Conservation (phyloP, 106 monocot species). For the Cymbidium sinense region DNA sequence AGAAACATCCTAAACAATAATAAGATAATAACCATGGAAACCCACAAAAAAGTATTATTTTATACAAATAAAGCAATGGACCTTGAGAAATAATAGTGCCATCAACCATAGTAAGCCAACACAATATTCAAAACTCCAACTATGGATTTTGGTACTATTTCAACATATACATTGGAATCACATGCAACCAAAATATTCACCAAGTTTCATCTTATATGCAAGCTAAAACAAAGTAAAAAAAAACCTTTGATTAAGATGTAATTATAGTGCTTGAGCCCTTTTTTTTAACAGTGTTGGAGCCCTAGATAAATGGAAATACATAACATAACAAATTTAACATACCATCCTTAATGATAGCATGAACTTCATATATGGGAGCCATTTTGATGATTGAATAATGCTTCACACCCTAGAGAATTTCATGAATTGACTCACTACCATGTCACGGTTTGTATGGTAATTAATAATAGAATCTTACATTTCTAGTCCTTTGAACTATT, state of each 20-base stretch:
- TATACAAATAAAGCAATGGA: not conserved
- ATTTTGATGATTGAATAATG: no score
- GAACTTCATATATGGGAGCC: no score
- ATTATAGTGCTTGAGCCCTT: no score
- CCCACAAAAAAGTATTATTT: not conserved
- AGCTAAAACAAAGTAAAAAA: not conserved
- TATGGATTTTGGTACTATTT: slow-evolving; percentile 55
- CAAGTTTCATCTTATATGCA: not conserved
- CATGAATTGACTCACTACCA: no score
- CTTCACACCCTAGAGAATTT: no score
- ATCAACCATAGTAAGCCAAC: not conserved
- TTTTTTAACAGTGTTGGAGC: no score
- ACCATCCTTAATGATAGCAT: not conserved
- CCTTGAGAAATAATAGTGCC: not conserved
- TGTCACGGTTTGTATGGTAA: no score
- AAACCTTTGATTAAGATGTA: not conserved
- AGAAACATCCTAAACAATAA: not conserved
- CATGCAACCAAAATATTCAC: not conserved
- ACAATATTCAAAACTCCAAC: not conserved
- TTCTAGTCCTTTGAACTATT: no score
- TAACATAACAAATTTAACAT: not conserved
- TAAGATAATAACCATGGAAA: not conserved
- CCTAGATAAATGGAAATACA: not conserved
- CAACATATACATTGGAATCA: not conserved
- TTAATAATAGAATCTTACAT: no score